Evolutionary conservation across 2,329 filamentous ascomycete genomes (phyloP).

Genomic region (Phaeosphaeria sp.): DNA sequence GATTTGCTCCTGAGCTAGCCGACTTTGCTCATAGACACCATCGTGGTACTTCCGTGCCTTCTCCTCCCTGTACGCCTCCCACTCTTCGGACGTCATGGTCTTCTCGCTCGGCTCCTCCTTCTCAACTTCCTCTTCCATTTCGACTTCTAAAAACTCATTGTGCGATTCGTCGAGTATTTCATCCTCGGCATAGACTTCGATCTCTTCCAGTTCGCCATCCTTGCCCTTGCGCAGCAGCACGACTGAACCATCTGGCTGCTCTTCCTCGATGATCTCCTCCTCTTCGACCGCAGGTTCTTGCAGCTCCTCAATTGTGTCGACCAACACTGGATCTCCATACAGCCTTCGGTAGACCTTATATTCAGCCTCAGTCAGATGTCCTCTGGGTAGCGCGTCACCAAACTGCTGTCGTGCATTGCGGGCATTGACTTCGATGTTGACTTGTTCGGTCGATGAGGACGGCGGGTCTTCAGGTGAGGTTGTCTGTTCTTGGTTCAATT

Average conservation of each 20-base stretch:
- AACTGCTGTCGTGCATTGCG: slow-evolving; percentile 76
- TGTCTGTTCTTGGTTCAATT: slow-evolving; percentile 16
- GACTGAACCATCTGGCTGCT: slow-evolving; percentile 37
- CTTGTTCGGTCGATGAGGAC: slow-evolving; percentile 24
- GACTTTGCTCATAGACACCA: slow-evolving; percentile 50
- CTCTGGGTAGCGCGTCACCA: slow-evolving; percentile 76
- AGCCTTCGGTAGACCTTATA: slow-evolving; percentile 78
- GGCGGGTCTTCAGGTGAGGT: slow-evolving; percentile 4
- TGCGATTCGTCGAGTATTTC: slow-evolving; percentile 17
- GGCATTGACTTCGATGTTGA: slow-evolving; percentile 67
- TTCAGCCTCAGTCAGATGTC: slow-evolving; percentile 73
- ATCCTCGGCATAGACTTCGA: slow-evolving; percentile 51
- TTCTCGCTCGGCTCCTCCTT: slow-evolving; percentile 31
- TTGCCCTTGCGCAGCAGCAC: slow-evolving; percentile 62
- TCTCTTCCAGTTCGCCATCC: slow-evolving; percentile 67
- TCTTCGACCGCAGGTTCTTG: slow-evolving; percentile 53
- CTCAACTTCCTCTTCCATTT: slow-evolving; percentile 38
- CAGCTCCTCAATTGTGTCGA: slow-evolving; percentile 65
- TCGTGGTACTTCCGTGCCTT: slow-evolving; percentile 42
- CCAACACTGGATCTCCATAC: slow-evolving; percentile 74
- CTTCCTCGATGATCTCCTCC: slow-evolving; percentile 51
- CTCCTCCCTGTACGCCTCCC: slow-evolving; percentile 44
- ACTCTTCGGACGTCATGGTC: slow-evolving; percentile 39
- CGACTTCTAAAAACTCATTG: slow-evolving; percentile 10
- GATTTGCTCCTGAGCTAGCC: slow-evolving; percentile 51